Evolutionary conservation across 1,284 basidiomycete genomes (phyloP), one percentile per base, ranked within the genome.

Genomic region (Violaceomyces palustris): DNA sequence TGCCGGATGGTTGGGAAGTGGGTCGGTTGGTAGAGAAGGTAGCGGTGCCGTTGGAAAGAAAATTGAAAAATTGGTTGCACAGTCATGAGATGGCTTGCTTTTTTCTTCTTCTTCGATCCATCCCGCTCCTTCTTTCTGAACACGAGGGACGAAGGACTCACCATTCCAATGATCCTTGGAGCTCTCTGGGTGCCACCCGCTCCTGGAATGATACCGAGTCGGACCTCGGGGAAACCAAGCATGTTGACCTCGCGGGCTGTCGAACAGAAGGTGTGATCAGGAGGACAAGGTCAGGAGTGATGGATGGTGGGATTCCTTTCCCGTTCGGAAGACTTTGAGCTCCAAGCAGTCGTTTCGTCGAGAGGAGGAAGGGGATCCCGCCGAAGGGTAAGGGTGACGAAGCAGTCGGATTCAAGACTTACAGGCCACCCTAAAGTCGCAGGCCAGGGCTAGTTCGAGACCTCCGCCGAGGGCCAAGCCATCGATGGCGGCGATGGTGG

Each of bases 381-480:
- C n/a, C n/a, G n/a, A n/a, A n/a, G n/a, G n/a, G n/a, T n/a, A n/a
- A n/a, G n/a, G n/a, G n/a, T n/a, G 26, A 33, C n/a, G 24, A 39
- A 35, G 33, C n/a, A 14, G 21, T 17, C 8, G 4, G 28, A 29
- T 22, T 29, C 23, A 11, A 17, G 15, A 42, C 45, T 47, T 24
- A 47, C 78, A 81, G 47, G 86, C 88, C 14, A 92, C 83, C 18
- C 90, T 80, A 58, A 94, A 75, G 76, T 94, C 91, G 75, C 88
- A 91, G 2, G 87, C 85, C 43, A 94, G 78, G 45, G 84, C 80
- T 44, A 94, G 75, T 74, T 94, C 90, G 24, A 91, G 78, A 2
- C 91, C 91, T 19, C 91, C 91, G 9, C 91, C 91, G 1, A 94
- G 78, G 2, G 90, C 90, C 18, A 87, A 87, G 0, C 91, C 91